Base-by-base conservation (phyloP, 495 filamentous ascomycete genomes). In the Tuber calosporum region DNA sequence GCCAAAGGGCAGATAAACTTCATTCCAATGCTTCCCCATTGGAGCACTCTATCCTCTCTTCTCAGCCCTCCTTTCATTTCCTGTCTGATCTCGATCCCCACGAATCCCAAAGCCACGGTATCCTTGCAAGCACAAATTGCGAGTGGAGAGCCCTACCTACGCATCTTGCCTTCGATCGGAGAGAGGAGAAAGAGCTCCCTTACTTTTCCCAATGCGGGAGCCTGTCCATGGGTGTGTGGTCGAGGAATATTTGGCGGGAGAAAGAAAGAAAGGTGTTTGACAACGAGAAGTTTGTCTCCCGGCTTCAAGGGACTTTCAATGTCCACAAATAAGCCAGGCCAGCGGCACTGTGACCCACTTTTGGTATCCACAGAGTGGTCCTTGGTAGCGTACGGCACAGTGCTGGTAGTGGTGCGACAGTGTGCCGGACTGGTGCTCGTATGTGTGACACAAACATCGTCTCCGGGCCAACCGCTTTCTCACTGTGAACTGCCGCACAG, bases 81-180 rank as follows among this genome's bases (percentile, higher is more conserved):
- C 13, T 26, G 2, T 62, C 30, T 62, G 1, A 62, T 62, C 53
- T 34, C 53, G 53, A 62, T 62, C 53, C 53, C 13, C 13, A 62
- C 13, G 3, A 62, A 62, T 62, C 53, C 53, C 53, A 62, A 62
- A 62, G 26, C 53, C 53, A 62, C 53, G 53, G 53, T 62, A 62
- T 62, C 53, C 53, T 34, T 62, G 53, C 30, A 17, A 34, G 53
- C 13, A 34, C 6, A 62, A 15, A 62, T 62, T 62, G 30, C 53
- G 53, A 34, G 48, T 58, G 48, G 48, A 58, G 48, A 58, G 8
- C n/a, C 48, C 48, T 58, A 58, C 30, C 53, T 34, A 62, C 34
- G 4, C 53, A 34, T 62, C 26, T 34, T 26, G 26, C 13, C 53
- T 34, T 34, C 53, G 26, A 34, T 62, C 34, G 53, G 53, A 30